Percentiles rank a stretch among this genome's conserved stretches.
These are phyloP conservation scores for Agrocybe pediades DNA, from an alignment of 768 basidiomycete genomes.

Conservation along the genomic window DNA sequence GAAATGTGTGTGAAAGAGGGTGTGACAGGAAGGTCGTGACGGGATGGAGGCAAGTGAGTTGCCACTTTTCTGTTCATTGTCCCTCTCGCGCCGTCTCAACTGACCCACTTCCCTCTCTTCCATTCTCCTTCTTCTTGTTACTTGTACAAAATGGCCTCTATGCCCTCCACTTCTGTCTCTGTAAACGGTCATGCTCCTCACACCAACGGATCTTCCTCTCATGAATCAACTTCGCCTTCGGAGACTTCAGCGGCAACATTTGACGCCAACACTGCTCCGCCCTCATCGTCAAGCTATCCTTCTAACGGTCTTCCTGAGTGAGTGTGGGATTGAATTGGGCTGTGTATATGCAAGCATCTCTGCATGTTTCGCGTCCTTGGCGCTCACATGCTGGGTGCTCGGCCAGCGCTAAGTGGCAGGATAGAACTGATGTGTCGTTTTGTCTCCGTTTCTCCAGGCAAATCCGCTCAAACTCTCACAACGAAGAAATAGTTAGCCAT, in stretches of 20 bases:
- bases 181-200: slow-evolving; percentile 54
- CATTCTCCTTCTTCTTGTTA: slow-evolving; percentile 13
- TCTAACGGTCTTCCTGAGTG: slow-evolving; percentile 64
- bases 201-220: slow-evolving; percentile 50
- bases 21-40: slow-evolving; percentile 4
- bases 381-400: neutral
- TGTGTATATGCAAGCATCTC: neutral
- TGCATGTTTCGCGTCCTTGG: neutral
- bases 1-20: neutral
- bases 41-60: neutral
- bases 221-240: slow-evolving; percentile 38
- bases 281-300: slow-evolving; percentile 43
- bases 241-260: slow-evolving; percentile 17
- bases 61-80: neutral
- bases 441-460: slow-evolving; percentile 31
- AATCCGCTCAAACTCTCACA: slow-evolving; percentile 65
- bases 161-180: slow-evolving; percentile 41
- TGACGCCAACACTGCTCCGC: slow-evolving; percentile 34
- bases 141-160: slow-evolving; percentile 31
- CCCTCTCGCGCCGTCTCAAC: slow-evolving; percentile 11
- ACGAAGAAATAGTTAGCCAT: slow-evolving; percentile 78
- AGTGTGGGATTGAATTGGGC: slow-evolving; percentile 29
- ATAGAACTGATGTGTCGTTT: slow-evolving; percentile 5
- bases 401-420: neutral
- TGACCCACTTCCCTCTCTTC: slow-evolving; percentile 12